Conservation (phyloP, 495 filamentous ascomycete species). For the Neurospora sp. region DNA sequence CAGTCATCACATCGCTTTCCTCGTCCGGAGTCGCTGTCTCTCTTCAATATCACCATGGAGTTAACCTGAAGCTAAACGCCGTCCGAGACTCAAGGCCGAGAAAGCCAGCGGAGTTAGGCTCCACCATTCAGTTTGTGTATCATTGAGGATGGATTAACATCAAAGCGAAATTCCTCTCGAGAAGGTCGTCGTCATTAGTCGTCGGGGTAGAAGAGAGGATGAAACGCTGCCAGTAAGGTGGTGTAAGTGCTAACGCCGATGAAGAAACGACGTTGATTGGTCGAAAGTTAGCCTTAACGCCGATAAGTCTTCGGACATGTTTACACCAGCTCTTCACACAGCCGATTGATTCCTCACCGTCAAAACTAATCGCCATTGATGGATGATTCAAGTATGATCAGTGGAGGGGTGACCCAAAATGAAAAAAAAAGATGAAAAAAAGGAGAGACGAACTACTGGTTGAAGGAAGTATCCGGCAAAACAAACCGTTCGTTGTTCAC, state of each 20-base stretch:
- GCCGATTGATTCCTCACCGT: background rate
- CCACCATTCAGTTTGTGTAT: background rate
- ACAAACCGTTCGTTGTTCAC: background rate
- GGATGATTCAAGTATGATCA: too few relatives aligned
- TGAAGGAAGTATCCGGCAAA: background rate
- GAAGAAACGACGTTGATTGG: background rate
- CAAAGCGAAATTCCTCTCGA: background rate
- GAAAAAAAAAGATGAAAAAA: background rate
- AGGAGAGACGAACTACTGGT: conserved; percentile 2
- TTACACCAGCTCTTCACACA: background rate
- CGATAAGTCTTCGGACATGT: background rate
- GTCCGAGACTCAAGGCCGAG: background rate
- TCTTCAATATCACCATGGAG: background rate
- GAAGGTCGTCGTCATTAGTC: background rate
- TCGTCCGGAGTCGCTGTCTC: background rate
- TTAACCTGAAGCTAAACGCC: background rate
- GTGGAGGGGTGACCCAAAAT: background rate
- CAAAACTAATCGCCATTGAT: too few relatives aligned
- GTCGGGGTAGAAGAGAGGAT: background rate
- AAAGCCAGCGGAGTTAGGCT: background rate
- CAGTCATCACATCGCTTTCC: background rate
- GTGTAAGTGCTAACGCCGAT: background rate
- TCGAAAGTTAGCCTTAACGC: background rate
- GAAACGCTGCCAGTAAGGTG: background rate
- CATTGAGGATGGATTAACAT: background rate